phyloP scores from a whole-genome alignment of 768 basidiomycete species.

The Lentinus brumalis region DNA sequence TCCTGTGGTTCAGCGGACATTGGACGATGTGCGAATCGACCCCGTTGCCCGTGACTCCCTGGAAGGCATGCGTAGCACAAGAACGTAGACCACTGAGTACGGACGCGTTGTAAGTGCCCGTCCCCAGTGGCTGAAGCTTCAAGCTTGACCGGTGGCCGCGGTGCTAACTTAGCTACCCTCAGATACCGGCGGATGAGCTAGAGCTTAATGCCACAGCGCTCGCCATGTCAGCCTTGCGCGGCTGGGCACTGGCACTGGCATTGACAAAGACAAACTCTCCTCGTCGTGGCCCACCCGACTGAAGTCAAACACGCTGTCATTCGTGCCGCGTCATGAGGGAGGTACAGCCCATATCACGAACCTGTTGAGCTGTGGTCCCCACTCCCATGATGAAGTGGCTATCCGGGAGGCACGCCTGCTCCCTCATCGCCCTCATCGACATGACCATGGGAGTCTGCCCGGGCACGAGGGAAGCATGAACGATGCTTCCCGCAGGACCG shows the following conservation, averaged over 20 bases:
- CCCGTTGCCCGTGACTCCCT: no score
- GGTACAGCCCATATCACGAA: no score
- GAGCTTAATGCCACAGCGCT: not conserved
- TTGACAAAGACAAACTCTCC: not conserved
- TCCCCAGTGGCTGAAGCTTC: no score
- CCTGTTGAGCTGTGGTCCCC: no score
- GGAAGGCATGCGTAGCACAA: no score
- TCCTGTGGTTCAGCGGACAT: no score
- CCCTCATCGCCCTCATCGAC: not conserved
- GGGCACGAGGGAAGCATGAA: not conserved
- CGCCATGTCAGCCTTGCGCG: not conserved
- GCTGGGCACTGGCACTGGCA: not conserved
- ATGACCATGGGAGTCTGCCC: not conserved
- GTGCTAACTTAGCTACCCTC: not conserved
- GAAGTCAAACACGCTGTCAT: no score
- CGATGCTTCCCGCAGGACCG: no score
- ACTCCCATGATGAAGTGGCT: not conserved
- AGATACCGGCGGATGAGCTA: not conserved
- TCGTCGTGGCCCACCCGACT: not conserved
- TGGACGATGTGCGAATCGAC: no score
- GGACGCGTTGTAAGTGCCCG: no score
- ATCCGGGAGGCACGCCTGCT: not conserved
- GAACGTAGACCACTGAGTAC: no score
- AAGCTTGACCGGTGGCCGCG: no score
- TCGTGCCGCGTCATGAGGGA: not conserved